Conservation (phyloP, 441 rosid species). For the Erodium trifolium region DNA sequence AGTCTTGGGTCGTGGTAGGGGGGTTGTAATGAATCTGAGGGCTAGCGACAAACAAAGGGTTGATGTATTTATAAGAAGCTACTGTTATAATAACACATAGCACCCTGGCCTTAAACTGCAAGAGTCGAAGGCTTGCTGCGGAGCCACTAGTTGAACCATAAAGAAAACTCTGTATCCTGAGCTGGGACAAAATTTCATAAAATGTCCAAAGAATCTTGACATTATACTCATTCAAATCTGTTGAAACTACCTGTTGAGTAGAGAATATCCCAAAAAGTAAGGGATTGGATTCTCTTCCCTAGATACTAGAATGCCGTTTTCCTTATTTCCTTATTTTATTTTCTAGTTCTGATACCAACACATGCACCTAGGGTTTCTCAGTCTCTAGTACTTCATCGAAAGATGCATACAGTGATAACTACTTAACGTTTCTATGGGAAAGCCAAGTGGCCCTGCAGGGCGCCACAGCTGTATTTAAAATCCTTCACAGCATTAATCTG, state of each 20-base stretch:
- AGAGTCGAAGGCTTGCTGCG: not conserved
- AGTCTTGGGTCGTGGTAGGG: conserved; percentile 1
- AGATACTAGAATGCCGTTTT: not conserved
- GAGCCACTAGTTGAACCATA: not conserved
- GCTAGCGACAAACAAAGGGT: not conserved
- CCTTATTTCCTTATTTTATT: not conserved
- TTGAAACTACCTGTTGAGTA: not conserved
- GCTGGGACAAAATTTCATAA: not conserved
- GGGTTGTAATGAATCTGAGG: not conserved
- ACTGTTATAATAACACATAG: not conserved
- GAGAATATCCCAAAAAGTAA: not conserved
- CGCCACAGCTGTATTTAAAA: not conserved
- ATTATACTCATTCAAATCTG: not conserved
- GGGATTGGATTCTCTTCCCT: not conserved
- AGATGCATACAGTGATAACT: not conserved
- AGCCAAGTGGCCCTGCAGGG: not conserved
- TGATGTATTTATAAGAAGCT: not conserved
- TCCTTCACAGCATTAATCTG: conserved; percentile 8
- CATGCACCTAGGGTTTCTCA: not conserved
- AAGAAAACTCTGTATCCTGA: not conserved
- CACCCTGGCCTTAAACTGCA: not conserved
- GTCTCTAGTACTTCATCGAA: not conserved
- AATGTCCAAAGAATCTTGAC: not conserved
- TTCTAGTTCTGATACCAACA: not conserved
- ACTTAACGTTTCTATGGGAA: not conserved